Conservation (phyloP, 2,329 filamentous ascomycete species). For the Pestalotiopsis sp. region DNA sequence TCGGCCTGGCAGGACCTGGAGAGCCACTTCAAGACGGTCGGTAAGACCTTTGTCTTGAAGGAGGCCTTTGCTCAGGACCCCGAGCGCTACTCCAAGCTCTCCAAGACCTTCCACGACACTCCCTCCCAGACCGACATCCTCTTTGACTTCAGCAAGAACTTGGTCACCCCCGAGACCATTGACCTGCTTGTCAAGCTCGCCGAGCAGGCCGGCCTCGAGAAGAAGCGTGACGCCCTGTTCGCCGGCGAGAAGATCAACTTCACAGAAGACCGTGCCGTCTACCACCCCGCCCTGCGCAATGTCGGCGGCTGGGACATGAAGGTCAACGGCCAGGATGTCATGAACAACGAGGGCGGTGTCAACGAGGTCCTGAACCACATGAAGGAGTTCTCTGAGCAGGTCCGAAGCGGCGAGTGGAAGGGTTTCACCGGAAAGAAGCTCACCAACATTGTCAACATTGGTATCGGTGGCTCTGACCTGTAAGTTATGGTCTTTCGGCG, state of each 20-base stretch:
- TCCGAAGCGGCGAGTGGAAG: slow-evolving; percentile 95
- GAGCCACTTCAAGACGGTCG: slow-evolving; percentile 83
- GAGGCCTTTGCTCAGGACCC: slow-evolving; percentile 90
- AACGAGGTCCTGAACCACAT: slow-evolving; percentile 93
- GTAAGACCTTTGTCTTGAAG: slow-evolving; percentile 90
- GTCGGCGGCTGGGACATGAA: slow-evolving; percentile 78
- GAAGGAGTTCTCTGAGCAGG: slow-evolving; percentile 96
- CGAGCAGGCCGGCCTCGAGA: slow-evolving; percentile 85
- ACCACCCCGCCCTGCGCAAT: slow-evolving; percentile 93
- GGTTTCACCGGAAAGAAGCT: slow-evolving; percentile 97
- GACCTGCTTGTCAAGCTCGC: slow-evolving; percentile 86
- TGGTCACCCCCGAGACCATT: slow-evolving; percentile 90
- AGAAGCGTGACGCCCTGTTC: slow-evolving; percentile 98
- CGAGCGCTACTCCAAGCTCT: slow-evolving; percentile 87
- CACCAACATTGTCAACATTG: slow-evolving; percentile 94
- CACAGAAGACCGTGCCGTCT: slow-evolving; percentile 94
- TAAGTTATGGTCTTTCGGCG: slow-evolving; percentile 52
- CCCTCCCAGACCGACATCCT: slow-evolving; percentile 84
- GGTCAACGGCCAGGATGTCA: slow-evolving; percentile 91
- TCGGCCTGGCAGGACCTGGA: slow-evolving; percentile 89
- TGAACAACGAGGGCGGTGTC: slow-evolving; percentile 85
- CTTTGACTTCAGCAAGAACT: slow-evolving; percentile 99
- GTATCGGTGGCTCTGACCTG: slow-evolving; percentile 98
- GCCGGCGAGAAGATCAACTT: slow-evolving; percentile 99
- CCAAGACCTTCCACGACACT: slow-evolving; percentile 78